phyloP scores from a whole-genome alignment of 2,329 filamentous ascomycete genomes.

The Pezicula rhizophila region DNA sequence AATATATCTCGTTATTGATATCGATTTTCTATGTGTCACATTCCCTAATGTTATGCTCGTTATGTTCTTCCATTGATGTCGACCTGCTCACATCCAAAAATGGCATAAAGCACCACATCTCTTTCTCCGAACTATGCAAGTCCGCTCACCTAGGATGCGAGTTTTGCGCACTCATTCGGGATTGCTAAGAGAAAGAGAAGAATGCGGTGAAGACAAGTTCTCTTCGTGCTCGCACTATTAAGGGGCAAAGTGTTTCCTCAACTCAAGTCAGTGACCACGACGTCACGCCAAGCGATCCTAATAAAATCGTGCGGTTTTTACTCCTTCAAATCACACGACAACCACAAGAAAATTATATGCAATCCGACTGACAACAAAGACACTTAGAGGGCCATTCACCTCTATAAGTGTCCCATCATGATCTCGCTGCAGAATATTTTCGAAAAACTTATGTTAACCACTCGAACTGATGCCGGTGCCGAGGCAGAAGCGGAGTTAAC shows the following conservation, averaged over 20 bases:
- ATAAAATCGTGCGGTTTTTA: no score
- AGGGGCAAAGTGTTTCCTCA: no score
- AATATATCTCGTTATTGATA: no score
- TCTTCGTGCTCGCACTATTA: no score
- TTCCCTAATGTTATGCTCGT: background rate
- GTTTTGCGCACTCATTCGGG: background rate
- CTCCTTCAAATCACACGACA: no score
- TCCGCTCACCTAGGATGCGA: background rate
- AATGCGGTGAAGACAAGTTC: no score
- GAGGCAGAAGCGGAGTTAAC: background rate
- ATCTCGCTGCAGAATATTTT: conserved; percentile 4
- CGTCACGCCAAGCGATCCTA: no score
- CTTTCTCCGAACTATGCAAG: background rate
- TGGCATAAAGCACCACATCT: background rate
- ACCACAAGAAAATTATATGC: no score
- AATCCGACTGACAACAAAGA: no score
- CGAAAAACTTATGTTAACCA: conserved; percentile 3
- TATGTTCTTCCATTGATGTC: background rate
- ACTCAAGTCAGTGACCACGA: no score
- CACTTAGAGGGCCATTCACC: background rate
- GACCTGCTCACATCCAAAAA: background rate
- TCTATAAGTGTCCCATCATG: conserved; percentile 3
- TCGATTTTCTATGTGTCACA: background rate
- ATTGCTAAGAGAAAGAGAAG: background rate
- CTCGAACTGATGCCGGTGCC: conserved; percentile 2